Percentiles rank a stretch among this genome's conserved stretches.
phyloP scores from a whole-genome alignment of 2,329 filamentous ascomycete genomes.

The Ophiostoma populinum region DNA sequence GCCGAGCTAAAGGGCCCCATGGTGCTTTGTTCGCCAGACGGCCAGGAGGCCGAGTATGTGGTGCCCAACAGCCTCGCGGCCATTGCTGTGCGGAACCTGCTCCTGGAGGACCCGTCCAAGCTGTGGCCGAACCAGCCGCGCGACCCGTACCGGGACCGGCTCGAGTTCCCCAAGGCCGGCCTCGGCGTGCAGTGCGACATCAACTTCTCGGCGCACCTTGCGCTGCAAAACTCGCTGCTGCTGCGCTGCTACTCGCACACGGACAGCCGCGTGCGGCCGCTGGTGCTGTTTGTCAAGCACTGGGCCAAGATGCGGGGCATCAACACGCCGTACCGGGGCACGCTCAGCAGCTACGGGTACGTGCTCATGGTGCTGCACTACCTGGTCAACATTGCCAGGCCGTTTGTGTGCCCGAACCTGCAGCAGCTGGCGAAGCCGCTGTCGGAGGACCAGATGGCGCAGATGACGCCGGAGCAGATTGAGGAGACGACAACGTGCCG shows the following conservation, averaged over 20 bases:
- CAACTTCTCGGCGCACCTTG: constrained; percentile 75
- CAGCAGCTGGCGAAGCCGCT: constrained; percentile 38
- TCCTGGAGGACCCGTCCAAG: constrained; percentile 26
- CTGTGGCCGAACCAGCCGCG: constrained; percentile 32
- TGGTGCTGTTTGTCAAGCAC: constrained; percentile 76
- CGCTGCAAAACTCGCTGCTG: constrained; percentile 66
- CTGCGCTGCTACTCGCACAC: constrained; percentile 69
- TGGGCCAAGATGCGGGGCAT: constrained; percentile 79
- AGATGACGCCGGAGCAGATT: constrained; percentile 14
- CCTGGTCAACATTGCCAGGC: constrained; percentile 62
- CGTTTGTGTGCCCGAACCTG: constrained; percentile 73
- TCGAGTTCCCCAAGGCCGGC: constrained; percentile 63
- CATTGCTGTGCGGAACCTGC: constrained; percentile 25
- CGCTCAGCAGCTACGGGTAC: constrained; percentile 78
- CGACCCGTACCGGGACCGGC: constrained; percentile 36
- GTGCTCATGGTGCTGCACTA: constrained; percentile 88
- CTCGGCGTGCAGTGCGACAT: constrained; percentile 82
- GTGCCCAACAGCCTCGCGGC: constrained; percentile 25
- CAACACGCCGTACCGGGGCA: constrained; percentile 74
- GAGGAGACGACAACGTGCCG: constrained; percentile 32
- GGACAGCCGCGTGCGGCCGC: constrained; percentile 57
- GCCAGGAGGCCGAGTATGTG: constrained; percentile 16
- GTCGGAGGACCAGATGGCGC: constrained; percentile 18
- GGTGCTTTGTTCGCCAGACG: constrained; percentile 5
- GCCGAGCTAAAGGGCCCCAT: constrained; percentile 26